These are phyloP conservation scores for Pholiota adiposa DNA, from an alignment of 1,284 basidiomycete genomes.

Conservation along the genomic window DNA sequence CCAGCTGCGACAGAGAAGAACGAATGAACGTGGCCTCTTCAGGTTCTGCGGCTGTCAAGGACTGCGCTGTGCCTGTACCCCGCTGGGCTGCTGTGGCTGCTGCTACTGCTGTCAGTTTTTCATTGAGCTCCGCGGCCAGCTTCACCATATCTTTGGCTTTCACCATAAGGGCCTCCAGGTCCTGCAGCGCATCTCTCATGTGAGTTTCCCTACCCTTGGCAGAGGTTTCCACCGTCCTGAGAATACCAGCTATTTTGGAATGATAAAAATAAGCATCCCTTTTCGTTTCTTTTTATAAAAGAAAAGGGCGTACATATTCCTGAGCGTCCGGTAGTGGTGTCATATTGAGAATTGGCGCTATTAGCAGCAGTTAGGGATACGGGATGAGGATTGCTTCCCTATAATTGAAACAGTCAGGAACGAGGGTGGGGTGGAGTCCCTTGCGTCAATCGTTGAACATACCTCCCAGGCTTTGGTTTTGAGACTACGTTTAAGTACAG, in stretches of 20 bases:
- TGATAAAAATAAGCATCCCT: constrained; percentile 14
- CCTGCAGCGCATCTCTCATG: constrained; percentile 83
- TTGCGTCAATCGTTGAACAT: constrained; percentile 26
- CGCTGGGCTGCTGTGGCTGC: constrained; percentile 26
- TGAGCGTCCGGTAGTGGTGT: constrained; percentile 31
- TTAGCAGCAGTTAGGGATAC: constrained; percentile 22
- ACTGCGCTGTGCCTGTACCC: constrained; percentile 20
- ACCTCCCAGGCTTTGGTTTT: constrained; percentile 86
- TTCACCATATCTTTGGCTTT: constrained; percentile 94
- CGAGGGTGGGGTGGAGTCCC: neutral
- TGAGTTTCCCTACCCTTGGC: constrained; percentile 66
- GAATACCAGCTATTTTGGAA: constrained; percentile 69
- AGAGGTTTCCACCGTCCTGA: constrained; percentile 73
- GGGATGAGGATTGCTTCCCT: constrained; percentile 15
- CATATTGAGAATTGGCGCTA: constrained; percentile 20
- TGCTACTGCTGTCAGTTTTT: constrained; percentile 72
- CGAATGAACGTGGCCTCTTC: constrained; percentile 88
- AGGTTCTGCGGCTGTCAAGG: constrained; percentile 50
- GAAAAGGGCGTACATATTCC: constrained; percentile 54
- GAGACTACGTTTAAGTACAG: constrained; percentile 76
- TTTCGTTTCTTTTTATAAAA: constrained; percentile 4
- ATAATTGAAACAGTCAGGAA: constrained; percentile 18
- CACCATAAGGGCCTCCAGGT: constrained; percentile 90
- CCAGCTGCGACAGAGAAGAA: constrained; percentile 87
- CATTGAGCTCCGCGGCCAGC: constrained; percentile 87